A percentile compares a stretch with the other conserved stretches of the same genome.
Conservation (phyloP, 306 rosid species). For the Canavalia ensiformis region DNA sequence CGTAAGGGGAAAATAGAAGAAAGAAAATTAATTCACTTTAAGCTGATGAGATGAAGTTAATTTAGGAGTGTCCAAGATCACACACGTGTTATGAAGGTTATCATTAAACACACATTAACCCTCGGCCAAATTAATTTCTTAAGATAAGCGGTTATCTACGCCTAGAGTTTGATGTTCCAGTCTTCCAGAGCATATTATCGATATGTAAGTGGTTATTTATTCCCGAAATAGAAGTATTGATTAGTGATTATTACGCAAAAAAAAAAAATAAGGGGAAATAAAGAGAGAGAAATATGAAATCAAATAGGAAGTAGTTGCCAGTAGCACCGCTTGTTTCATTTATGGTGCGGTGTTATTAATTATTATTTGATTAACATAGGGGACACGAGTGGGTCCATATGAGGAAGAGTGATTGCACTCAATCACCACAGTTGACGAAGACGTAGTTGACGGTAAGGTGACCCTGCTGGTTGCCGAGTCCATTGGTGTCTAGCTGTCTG, state of each 20-base stretch:
- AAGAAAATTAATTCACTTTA: no score
- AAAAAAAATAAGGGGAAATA: background rate
- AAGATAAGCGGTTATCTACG: background rate
- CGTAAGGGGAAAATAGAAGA: no score
- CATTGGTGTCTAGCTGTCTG: slow-evolving; percentile 55
- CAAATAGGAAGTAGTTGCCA: background rate
- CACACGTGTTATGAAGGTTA: background rate
- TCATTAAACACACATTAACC: background rate
- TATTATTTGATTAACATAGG: background rate
- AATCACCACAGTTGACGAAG: slow-evolving; percentile 55
- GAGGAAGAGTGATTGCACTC: background rate
- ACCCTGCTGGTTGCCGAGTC: slow-evolving; percentile 50
- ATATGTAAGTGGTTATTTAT: no score
- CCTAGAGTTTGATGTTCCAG: background rate
- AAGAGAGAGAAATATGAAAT: background rate
- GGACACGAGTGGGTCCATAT: no score
- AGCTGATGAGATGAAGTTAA: no score
- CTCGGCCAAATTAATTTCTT: background rate
- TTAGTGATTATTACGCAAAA: no score
- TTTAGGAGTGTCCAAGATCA: background rate
- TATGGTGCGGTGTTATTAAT: background rate
- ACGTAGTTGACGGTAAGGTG: slow-evolving; percentile 54
- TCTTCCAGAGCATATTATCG: no score
- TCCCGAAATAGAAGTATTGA: no score
- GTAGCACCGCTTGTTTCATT: background rate